Conservation (phyloP, 805 yeast species). For the Teunomyces stri region DNA sequence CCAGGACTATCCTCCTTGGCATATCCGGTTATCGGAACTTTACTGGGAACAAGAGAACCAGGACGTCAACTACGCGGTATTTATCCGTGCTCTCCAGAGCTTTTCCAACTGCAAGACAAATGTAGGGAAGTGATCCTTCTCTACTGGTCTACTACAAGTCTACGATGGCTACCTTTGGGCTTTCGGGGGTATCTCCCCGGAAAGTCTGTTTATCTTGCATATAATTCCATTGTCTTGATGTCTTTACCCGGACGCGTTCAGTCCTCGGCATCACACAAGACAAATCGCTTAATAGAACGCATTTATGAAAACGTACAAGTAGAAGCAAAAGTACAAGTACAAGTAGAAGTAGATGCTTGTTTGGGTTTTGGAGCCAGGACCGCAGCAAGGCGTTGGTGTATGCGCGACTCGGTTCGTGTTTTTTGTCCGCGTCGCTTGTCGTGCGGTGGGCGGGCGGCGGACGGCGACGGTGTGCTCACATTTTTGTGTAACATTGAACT, state of each 20-base stretch:
- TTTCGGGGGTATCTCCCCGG: background rate
- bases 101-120: conserved; percentile 82
- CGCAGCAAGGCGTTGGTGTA: too few species aligned
- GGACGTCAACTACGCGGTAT: conserved; percentile 78
- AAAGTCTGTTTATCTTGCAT: background rate
- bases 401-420: too few species aligned
- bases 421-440: too few species aligned
- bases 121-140: conserved; percentile 63
- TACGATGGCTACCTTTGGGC: background rate
- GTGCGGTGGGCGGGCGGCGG: too few species aligned
- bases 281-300: background rate
- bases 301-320: too few species aligned
- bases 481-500: conserved; percentile 2
- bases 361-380: too few species aligned
- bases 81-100: conserved; percentile 70
- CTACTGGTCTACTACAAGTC: background rate
- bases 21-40: conserved; percentile 82
- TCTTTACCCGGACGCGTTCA: conserved; percentile 4
- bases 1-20: conserved; percentile 99
- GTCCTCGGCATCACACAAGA: background rate
- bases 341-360: too few species aligned
- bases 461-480: too few species aligned
- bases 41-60: conserved; percentile 88
- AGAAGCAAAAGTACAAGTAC: too few species aligned
- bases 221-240: background rate